Evolutionary conservation across 2,329 filamentous ascomycete genomes (phyloP).

Genomic region (Pseudogymnoascus sp.): DNA sequence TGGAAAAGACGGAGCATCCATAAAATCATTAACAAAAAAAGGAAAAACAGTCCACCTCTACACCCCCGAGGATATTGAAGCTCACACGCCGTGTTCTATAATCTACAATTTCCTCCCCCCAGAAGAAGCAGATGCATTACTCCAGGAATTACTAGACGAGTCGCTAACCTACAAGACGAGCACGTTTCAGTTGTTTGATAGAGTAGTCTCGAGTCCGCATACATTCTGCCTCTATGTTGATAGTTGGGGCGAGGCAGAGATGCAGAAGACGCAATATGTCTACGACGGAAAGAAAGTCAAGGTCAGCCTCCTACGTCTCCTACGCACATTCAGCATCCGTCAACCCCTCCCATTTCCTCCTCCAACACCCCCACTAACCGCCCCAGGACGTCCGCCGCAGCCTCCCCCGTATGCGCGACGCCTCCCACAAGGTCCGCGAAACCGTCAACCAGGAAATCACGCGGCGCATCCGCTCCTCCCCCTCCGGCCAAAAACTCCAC

Average conservation of each 20-base stretch:
- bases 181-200: conserved; percentile 82
- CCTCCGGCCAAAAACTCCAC: conserved; percentile 62
- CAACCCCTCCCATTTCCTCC: neutral
- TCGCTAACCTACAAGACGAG: conserved; percentile 61
- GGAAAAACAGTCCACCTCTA: conserved; percentile 80
- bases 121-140: conserved; percentile 63
- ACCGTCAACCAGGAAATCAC: conserved; percentile 74
- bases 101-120: conserved; percentile 81
- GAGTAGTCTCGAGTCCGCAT: conserved; percentile 77
- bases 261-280: conserved; percentile 71
- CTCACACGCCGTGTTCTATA: conserved; percentile 82
- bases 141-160: conserved; percentile 70
- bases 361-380: conserved; percentile 3
- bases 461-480: conserved; percentile 57
- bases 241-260: conserved; percentile 57
- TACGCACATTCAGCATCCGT: neutral
- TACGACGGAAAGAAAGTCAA: conserved; percentile 61
- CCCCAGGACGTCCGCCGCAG: conserved; percentile 64
- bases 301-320: neutral
- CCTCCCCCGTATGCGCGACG: conserved; percentile 64
- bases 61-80: conserved; percentile 70
- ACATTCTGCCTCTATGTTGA: conserved; percentile 79
- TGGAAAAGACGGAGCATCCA: neutral
- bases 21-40: conserved; percentile 45
- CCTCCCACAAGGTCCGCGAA: conserved; percentile 62